Conservation (phyloP, 768 basidiomycete genomes). For the Paxillus rubicundulus region DNA sequence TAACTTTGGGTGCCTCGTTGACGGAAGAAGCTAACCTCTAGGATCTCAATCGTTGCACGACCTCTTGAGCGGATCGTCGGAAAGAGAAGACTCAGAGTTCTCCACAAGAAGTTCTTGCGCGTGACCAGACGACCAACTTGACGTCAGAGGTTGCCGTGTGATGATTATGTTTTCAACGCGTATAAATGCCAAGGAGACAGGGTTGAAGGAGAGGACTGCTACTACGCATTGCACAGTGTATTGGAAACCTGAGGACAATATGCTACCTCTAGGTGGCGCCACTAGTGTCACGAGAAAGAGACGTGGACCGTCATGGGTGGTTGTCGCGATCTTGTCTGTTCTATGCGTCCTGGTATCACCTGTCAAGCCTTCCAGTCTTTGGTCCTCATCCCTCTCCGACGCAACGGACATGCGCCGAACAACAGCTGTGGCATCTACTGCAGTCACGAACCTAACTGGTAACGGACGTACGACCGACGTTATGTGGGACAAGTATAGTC, state of each 20-base stretch:
- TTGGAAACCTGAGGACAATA: neutral
- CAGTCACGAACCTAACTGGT: slow-evolving; percentile 15
- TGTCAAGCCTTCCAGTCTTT: slow-evolving; percentile 1
- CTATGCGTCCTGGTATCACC: slow-evolving; percentile 18
- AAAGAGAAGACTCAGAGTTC: neutral
- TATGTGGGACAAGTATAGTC: slow-evolving; percentile 68
- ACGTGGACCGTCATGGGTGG: slow-evolving; percentile 9
- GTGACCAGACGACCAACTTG: neutral
- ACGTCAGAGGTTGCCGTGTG: neutral
- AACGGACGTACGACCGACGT: slow-evolving; percentile 39
- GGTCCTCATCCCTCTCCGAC: slow-evolving; percentile 1
- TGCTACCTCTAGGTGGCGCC: slow-evolving; percentile 1
- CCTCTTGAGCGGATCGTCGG: neutral
- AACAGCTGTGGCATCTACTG: neutral
- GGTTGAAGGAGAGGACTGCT: neutral
- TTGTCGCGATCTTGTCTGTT: slow-evolving; percentile 14
- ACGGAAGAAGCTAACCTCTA: neutral
- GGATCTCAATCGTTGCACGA: neutral
- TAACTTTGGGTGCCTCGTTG: neutral
- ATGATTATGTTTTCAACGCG: neutral
- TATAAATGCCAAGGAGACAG: neutral
- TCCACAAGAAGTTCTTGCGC: neutral
- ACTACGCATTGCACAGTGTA: neutral
- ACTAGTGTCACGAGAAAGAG: slow-evolving; percentile 4
- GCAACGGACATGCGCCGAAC: neutral